phyloP scores from a whole-genome alignment of 306 rosid genomes.

The Cucurbita maxima region DNA sequence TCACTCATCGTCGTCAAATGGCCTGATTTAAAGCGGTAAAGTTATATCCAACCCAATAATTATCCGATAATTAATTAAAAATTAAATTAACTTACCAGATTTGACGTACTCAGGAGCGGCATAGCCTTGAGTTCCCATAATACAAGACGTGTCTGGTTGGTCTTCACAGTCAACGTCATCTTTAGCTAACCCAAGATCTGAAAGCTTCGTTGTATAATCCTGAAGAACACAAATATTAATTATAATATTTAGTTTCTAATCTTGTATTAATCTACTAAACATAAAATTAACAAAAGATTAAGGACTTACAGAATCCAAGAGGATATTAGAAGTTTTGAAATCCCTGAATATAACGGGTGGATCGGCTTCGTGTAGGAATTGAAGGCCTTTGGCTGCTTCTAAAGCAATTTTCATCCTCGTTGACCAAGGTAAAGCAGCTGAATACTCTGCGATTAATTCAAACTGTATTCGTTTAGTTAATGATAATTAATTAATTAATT shows the following conservation, averaged over 20 bases:
- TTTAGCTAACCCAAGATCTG: conserved; percentile 71
- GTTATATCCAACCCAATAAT: too few species aligned
- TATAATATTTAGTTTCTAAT: too few species aligned
- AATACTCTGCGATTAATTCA: conserved; percentile 31
- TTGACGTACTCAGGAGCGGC: conserved; percentile 75
- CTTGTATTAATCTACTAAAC: too few species aligned
- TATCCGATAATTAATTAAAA: background rate
- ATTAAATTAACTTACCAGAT: conserved; percentile 22
- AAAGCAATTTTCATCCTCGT: conserved; percentile 74
- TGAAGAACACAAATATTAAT: background rate
- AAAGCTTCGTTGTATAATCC: conserved; percentile 60
- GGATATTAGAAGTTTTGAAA: conserved; percentile 67
- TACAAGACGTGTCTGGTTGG: conserved; percentile 36
- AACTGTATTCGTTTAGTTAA: background rate
- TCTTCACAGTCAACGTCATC: conserved; percentile 71
- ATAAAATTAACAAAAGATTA: background rate
- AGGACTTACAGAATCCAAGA: conserved; percentile 53
- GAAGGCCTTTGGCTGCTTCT: conserved; percentile 81
- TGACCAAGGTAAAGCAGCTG: conserved; percentile 83
- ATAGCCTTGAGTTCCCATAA: conserved; percentile 75
- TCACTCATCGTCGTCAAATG: conserved; percentile 69
- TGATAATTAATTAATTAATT: background rate
- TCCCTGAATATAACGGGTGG: conserved; percentile 77
- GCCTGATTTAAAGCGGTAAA: conserved; percentile 12
- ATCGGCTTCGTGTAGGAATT: conserved; percentile 65